Percentiles rank a stretch among this genome's conserved stretches.
Evolutionary conservation across 345 rosid genomes (phyloP).

Genomic region (Tarenaya hassleriana): DNA sequence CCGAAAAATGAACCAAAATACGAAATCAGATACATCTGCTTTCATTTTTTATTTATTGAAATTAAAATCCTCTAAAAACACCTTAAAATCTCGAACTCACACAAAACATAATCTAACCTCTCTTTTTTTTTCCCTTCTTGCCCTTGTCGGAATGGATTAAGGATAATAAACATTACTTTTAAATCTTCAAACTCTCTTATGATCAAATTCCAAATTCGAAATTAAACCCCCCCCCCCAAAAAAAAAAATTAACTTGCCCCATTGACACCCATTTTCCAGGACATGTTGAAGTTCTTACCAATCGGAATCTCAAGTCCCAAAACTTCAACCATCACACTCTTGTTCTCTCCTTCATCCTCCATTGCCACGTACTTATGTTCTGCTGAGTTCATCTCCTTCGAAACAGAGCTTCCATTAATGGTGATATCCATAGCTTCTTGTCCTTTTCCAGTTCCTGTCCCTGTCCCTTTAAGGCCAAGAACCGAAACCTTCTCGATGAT

Average conservation of each 20-base stretch:
- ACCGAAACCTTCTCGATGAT: conserved; percentile 55
- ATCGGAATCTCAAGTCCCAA: conserved; percentile 50
- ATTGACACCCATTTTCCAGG: conserved; percentile 53
- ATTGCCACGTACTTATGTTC: conserved; percentile 37
- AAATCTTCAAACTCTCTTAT: too few relatives aligned
- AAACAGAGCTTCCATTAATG: conserved; percentile 37
- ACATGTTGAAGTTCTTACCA: conserved; percentile 61
- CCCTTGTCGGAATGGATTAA: conserved; percentile 4
- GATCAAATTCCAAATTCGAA: too few relatives aligned
- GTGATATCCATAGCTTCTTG: conserved; percentile 35
- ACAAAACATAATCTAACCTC: conserved; percentile 16
- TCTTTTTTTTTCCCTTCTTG: background rate
- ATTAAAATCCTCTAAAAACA: conserved; percentile 18
- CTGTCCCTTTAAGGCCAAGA: conserved; percentile 57
- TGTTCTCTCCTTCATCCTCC: conserved; percentile 36
- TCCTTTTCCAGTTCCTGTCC: too few relatives aligned
- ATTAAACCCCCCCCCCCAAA: conserved; percentile 22
- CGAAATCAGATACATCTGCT: conserved; percentile 1
- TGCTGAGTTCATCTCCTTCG: conserved; percentile 27
- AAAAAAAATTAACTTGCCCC: conserved; percentile 3
- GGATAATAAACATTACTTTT: background rate
- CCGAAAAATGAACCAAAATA: background rate
- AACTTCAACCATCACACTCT: conserved; percentile 54
- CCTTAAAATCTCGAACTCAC: background rate
- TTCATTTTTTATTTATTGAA: conserved; percentile 22